phyloP scores from a whole-genome alignment of 805 yeast genomes.

The Monosporozyma aerobia region DNA sequence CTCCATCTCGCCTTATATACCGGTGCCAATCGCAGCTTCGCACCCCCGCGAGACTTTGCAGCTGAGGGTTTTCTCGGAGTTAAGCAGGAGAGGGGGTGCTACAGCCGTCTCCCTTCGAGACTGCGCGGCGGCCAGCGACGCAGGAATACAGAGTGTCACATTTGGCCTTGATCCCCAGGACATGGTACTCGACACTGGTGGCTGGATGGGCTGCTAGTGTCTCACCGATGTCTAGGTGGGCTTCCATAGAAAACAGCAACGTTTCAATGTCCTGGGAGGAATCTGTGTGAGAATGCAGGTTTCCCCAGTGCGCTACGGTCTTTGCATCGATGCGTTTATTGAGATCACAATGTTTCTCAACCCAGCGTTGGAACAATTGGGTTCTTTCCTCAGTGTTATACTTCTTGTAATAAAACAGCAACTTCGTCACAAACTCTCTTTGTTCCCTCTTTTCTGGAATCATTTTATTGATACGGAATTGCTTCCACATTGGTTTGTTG shows the following conservation, averaged over 20 bases:
- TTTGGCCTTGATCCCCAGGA: neutral
- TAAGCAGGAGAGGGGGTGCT: neutral
- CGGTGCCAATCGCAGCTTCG: neutral
- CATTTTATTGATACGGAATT: slow-evolving; percentile 16
- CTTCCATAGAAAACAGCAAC: neutral
- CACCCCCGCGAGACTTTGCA: neutral
- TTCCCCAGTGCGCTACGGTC: neutral
- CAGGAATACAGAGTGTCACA: neutral
- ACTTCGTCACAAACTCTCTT: slow-evolving; percentile 16
- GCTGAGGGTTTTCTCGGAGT: neutral
- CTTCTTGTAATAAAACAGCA: slow-evolving; percentile 24
- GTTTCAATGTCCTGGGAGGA: neutral
- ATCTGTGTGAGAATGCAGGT: neutral
- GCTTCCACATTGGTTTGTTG: slow-evolving; percentile 18
- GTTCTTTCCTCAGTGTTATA: slow-evolving; percentile 12
- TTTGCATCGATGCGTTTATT: neutral
- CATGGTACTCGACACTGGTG: neutral
- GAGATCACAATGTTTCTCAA: neutral
- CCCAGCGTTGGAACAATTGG: slow-evolving; percentile 9
- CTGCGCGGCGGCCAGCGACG: neutral
- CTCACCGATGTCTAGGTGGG: neutral
- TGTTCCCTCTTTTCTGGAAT: slow-evolving; percentile 17
- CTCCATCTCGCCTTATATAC: neutral
- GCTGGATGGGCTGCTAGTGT: neutral
- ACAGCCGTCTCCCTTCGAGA: neutral